These are phyloP conservation scores for Cyclostephanos invisitatus DNA, from an alignment of 108 stramenopile genomes.

Conservation along the genomic window DNA sequence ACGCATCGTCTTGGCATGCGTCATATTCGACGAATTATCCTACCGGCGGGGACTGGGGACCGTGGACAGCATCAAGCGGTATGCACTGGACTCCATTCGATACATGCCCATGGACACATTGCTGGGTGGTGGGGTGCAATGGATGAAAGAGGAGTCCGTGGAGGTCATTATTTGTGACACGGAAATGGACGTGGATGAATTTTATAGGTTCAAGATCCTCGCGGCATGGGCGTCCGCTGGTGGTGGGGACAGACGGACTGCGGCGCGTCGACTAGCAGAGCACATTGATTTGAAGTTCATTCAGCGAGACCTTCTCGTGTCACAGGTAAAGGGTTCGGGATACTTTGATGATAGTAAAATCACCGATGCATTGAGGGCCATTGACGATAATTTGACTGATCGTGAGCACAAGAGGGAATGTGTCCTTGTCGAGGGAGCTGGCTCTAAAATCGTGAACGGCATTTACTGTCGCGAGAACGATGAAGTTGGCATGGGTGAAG, in stretches of 20 bases:
- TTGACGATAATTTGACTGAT: conserved; percentile 47
- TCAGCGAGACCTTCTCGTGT: conserved; percentile 49
- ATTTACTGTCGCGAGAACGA: conserved; percentile 58
- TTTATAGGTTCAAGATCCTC: conserved; percentile 67
- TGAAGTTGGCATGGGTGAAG: conserved; percentile 37
- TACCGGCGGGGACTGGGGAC: conserved; percentile 32
- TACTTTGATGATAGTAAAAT: conserved; percentile 49
- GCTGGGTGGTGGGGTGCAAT: conserved; percentile 57
- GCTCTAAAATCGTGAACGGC: conserved; percentile 49
- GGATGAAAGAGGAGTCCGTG: conserved; percentile 48
- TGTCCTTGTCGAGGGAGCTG: conserved; percentile 68
- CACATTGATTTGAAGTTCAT: conserved; percentile 57
- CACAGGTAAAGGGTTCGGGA: conserved; percentile 46
- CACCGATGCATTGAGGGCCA: conserved; percentile 43
- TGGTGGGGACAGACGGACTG: conserved; percentile 19
- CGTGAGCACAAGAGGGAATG: conserved; percentile 53
- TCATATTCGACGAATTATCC: conserved; percentile 67
- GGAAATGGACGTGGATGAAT: conserved; percentile 62
- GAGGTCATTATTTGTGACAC: conserved; percentile 47
- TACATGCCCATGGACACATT: conserved; percentile 50
- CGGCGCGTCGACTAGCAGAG: conserved; percentile 28
- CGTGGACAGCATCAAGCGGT: conserved; percentile 39
- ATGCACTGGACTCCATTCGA: conserved; percentile 51
- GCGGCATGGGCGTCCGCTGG: conserved; percentile 48
- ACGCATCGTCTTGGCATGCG: conserved; percentile 63